Evolutionary conservation across 2,329 filamentous ascomycete genomes (phyloP).

Genomic region (Fusarium secorum): DNA sequence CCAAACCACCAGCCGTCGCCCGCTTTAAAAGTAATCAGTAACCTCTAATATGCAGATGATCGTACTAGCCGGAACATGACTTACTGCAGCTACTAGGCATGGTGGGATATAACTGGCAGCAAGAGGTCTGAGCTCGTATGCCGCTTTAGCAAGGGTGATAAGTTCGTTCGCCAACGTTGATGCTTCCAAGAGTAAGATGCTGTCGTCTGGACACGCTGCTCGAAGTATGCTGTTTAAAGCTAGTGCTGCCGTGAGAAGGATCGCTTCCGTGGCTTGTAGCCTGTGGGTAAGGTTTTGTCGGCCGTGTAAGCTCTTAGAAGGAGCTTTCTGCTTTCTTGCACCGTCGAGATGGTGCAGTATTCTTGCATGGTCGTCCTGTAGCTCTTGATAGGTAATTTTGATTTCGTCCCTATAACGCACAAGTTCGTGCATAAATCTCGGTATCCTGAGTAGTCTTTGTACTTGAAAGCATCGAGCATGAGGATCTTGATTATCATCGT

Average conservation of each 20-base stretch:
- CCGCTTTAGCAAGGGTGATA: background rate
- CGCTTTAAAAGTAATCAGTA: background rate
- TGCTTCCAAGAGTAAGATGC: background rate
- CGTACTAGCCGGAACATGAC: rapidly evolving
- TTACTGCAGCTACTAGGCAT: background rate
- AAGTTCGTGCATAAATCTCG: background rate
- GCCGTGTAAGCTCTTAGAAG: background rate
- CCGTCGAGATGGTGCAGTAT: background rate
- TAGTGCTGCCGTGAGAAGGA: background rate
- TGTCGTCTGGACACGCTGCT: background rate
- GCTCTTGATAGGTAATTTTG: background rate
- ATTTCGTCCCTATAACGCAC: background rate
- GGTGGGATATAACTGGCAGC: constrained; percentile 2
- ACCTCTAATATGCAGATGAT: rapidly evolving
- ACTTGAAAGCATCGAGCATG: background rate
- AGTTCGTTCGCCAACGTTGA: background rate
- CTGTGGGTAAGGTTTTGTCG: background rate
- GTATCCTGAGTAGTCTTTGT: background rate
- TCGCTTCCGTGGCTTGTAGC: background rate
- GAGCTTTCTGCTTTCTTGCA: background rate
- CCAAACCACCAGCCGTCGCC: background rate
- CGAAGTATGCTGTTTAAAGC: background rate
- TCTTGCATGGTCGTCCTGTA: background rate
- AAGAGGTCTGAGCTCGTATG: background rate
- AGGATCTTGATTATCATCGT: background rate